Evolutionary conservation across 2,329 filamentous ascomycete genomes (phyloP), one percentile per base, ranked within the genome.

Genomic region (Hymenotorrendiella dingleyae): DNA sequence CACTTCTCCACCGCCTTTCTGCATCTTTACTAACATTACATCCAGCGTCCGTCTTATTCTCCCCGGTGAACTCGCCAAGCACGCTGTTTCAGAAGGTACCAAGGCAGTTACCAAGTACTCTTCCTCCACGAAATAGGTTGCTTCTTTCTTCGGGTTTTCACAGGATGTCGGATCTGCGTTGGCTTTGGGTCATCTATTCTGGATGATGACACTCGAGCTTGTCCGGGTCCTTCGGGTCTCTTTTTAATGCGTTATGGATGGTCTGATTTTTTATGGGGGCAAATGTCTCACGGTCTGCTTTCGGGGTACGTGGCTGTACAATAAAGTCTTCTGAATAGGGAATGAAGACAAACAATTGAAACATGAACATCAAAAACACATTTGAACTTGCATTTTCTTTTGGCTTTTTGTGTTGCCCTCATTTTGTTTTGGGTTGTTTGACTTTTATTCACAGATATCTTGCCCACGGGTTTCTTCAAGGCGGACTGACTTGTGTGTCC

Each of bases 31-130:
- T 48, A 32, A 52, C 34, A 22, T 7, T 14, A 6, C 23, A 6
- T 11, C 0, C 57, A 81, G 78, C 59, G 93, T 98, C 61, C 86
- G 93, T 58, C 82, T 98, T 51, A 98, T 98, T 72, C 85, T 98
- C 42, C 93, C 93, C 35, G 93, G 93, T 74, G 93, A 98, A 76
- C 81, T 98, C 61, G 93, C 93, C 69, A 98, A 98, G 85, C 93
- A 98, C 74, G 93, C 93, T 59, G 93, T 98, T 36, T 98, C 93
- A 61, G 93, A 98, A 76, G 93, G 93, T 66, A 98, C 93, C 69
- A 98, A 98, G 87, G 93, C 93, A 46, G 93, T 98, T 61, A 98
- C 93, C 79, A 98, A 98, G 84, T 98, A 97, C 82, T 97, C 91
- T 59, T 96, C 91, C 48, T 96, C 91, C 66, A 93, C 90, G 72